phyloP scores from a whole-genome alignment of 176 grass and related monocot species.

The Phoenix dactylifera region DNA sequence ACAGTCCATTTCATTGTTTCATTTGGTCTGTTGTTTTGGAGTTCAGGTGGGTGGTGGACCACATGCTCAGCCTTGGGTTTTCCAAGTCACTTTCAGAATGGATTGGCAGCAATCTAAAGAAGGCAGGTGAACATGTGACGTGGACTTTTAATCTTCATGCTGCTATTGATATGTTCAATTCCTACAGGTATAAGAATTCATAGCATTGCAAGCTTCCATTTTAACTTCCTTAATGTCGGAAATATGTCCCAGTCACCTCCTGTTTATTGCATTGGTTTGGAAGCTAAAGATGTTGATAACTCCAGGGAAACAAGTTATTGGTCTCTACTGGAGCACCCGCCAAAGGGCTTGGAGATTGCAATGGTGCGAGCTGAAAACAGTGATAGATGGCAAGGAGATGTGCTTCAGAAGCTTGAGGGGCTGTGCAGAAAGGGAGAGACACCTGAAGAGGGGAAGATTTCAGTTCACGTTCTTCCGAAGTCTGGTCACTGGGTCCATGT shows the following conservation, averaged over 20 bases:
- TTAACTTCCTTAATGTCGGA: too few species aligned
- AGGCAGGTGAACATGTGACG: constrained; percentile 46
- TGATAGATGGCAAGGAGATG: constrained; percentile 71
- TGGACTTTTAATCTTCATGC: constrained; percentile 89
- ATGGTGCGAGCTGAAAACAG: constrained; percentile 76
- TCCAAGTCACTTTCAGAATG: constrained; percentile 83
- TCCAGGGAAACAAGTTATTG: constrained; percentile 73
- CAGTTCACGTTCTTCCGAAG: constrained; percentile 58
- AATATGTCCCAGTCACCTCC: not conserved
- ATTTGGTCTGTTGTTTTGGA: not conserved
- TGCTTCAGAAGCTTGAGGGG: constrained; percentile 56
- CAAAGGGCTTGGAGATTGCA: constrained; percentile 64
- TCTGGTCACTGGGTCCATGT: constrained; percentile 96
- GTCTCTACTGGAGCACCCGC: constrained; percentile 61
- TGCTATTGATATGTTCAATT: constrained; percentile 89
- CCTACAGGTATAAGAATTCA: constrained; percentile 47
- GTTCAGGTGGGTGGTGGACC: constrained; percentile 82
- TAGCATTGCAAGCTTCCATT: too few species aligned
- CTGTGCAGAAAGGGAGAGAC: constrained; percentile 32
- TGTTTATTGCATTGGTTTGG: not conserved
- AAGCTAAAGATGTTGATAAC: not conserved
- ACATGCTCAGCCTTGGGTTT: constrained; percentile 82
- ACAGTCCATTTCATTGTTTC: too few species aligned
- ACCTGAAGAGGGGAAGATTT: constrained; percentile 51
- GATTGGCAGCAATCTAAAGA: constrained; percentile 90